Percentiles rank a stretch among this genome's conserved stretches.
Conservation (phyloP, 2,329 filamentous ascomycete species). For the Cordyceps tenuipes region DNA sequence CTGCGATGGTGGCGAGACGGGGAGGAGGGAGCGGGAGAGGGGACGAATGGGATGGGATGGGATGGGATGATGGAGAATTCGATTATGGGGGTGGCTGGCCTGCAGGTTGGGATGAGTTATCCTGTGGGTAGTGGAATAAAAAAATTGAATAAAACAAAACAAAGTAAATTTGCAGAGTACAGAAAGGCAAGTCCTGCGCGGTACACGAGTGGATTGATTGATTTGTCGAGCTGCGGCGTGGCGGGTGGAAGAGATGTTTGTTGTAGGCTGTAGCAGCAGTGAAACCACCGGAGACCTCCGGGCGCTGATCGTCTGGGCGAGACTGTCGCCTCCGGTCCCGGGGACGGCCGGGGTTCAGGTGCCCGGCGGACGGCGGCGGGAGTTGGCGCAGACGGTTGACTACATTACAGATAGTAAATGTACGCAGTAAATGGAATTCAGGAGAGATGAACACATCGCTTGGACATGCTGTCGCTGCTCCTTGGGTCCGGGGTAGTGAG, state of each 20-base stretch:
- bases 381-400: background rate
- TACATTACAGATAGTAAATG: background rate
- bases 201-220: background rate
- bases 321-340: conserved; percentile 2
- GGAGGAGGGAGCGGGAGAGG: background rate
- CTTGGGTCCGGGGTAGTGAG: too few species aligned
- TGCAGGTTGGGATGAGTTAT: background rate
- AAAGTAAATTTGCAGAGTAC: background rate
- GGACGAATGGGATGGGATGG: background rate
- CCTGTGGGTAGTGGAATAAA: background rate
- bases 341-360: background rate
- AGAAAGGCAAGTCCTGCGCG: background rate
- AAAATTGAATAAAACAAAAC: background rate
- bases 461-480: too few species aligned
- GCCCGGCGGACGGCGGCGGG: conserved; percentile 1
- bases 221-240: background rate
- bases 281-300: conserved; percentile 3
- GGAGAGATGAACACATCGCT: background rate
- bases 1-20: background rate
- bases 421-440: background rate
- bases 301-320: background rate
- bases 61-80: background rate
- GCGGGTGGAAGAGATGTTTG: background rate
- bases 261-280: background rate
- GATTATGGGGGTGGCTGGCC: background rate